Evolutionary conservation across 176 grass and related monocot genomes (phyloP).

Genomic region (Musa acuminata): DNA sequence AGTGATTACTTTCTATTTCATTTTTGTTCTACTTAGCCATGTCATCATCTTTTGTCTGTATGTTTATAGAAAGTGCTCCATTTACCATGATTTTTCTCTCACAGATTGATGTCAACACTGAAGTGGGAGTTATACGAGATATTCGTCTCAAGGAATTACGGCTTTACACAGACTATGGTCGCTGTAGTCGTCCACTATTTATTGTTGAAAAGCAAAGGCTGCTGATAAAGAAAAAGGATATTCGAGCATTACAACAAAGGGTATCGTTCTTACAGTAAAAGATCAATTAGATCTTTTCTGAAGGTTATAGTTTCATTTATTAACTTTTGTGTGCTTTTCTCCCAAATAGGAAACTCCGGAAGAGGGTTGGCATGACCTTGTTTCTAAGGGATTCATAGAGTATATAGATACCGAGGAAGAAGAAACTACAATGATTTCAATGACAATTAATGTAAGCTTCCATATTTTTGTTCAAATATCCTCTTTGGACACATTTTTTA

Average conservation of each 20-base stretch:
- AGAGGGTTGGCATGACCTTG: slow-evolving; percentile 89
- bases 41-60: too few species aligned
- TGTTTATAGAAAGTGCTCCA: too few species aligned
- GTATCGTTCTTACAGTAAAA: slow-evolving; percentile 18
- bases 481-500: neutral
- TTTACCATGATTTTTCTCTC: neutral
- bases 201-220: slow-evolving; percentile 94
- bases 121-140: slow-evolving; percentile 96
- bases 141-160: slow-evolving; percentile 87
- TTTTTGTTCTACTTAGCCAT: too few species aligned
- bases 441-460: slow-evolving; percentile 85
- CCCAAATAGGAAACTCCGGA: slow-evolving; percentile 71
- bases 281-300: neutral
- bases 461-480: neutral
- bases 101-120: slow-evolving; percentile 98
- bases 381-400: slow-evolving; percentile 91
- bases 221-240: slow-evolving; percentile 85
- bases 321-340: slow-evolving; percentile 1
- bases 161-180: slow-evolving; percentile 95
- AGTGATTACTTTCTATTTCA: too few species aligned
- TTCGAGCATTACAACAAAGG: slow-evolving; percentile 83
- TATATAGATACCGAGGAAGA: slow-evolving; percentile 98
- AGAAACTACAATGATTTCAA: slow-evolving; percentile 96
- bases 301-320: neutral
- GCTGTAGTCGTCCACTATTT: slow-evolving; percentile 90